Evolutionary conservation across 805 yeast species (phyloP).

Genomic region (Grigorovia yakushimaensis): DNA sequence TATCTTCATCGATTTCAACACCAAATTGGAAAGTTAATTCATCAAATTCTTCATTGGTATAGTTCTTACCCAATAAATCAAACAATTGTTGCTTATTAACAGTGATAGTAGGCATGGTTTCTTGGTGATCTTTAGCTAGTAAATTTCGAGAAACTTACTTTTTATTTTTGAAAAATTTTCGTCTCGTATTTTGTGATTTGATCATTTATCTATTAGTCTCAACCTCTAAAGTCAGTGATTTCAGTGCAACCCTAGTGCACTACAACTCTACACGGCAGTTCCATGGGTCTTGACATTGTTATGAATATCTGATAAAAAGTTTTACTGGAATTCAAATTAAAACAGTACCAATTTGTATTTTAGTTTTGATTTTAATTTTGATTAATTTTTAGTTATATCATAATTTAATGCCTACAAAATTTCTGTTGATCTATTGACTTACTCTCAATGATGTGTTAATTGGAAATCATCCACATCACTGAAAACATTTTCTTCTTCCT

Average conservation of each 20-base stretch:
- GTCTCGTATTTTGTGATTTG: background rate
- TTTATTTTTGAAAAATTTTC: background rate
- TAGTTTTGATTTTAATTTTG: no score
- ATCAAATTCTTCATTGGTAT: slow-evolving; percentile 86
- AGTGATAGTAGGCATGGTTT: slow-evolving; percentile 84
- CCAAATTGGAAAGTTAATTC: slow-evolving; percentile 97
- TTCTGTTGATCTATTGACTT: no score
- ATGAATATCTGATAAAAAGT: no score
- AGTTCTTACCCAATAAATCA: slow-evolving; percentile 59
- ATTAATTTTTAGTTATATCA: no score
- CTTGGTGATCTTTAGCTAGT: background rate
- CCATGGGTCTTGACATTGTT: no score
- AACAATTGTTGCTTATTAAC: slow-evolving; percentile 92
- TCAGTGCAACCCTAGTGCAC: no score
- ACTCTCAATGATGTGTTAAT: background rate
- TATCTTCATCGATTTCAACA: slow-evolving; percentile 94
- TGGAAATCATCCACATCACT: slow-evolving; percentile 17
- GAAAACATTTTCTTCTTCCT: slow-evolving; percentile 23
- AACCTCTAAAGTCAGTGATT: no score
- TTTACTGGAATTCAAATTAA: no score
- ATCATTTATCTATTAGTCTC: no score
- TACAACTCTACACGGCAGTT: no score
- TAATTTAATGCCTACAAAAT: no score
- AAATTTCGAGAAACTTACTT: background rate
- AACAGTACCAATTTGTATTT: no score